Percentiles rank a stretch among this genome's conserved stretches.
These are phyloP conservation scores for Podochytrium sp. DNA, from an alignment of 192 early-diverging fungal genomes.

Conservation along the genomic window DNA sequence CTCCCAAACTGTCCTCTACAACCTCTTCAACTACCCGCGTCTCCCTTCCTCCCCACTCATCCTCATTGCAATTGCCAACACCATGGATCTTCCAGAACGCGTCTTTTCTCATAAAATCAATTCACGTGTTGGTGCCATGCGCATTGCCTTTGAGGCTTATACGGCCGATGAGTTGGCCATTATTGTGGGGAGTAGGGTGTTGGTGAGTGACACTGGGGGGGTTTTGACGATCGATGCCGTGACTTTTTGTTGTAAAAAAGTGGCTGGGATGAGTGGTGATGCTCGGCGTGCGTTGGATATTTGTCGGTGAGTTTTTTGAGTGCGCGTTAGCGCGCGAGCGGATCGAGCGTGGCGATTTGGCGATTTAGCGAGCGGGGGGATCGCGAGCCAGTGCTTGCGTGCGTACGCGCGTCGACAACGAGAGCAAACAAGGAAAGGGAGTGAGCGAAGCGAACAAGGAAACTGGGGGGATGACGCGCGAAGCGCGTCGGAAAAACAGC, in stretches of 20 bases:
- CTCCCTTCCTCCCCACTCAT: conserved; percentile 80
- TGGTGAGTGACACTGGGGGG: conserved; percentile 72
- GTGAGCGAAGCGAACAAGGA: too few relatives aligned
- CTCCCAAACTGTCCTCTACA: conserved; percentile 94
- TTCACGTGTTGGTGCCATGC: conserved; percentile 76
- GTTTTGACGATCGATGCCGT: conserved; percentile 75
- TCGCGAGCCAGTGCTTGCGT: conserved; percentile 32
- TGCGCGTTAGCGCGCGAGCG: neutral
- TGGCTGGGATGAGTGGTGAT: conserved; percentile 94
- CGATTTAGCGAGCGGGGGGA: conserved; percentile 28
- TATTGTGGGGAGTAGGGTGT: conserved; percentile 85
- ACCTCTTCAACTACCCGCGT: conserved; percentile 98
- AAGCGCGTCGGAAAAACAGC: too few relatives aligned
- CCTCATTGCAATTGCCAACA: conserved; percentile 96
- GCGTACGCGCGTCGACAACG: too few relatives aligned
- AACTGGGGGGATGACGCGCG: too few relatives aligned
- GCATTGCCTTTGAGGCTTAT: conserved; percentile 80
- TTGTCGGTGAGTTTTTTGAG: conserved; percentile 67
- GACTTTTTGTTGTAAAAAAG: conserved; percentile 93
- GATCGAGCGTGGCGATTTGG: conserved; percentile 41
- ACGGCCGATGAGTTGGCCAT: conserved; percentile 79
- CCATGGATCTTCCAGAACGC: conserved; percentile 96
- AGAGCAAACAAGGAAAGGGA: too few relatives aligned
- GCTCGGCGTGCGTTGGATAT: conserved; percentile 94
- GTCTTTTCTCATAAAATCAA: conserved; percentile 88